Percentiles rank a stretch among this genome's conserved stretches.
Evolutionary conservation across 2,329 filamentous ascomycete genomes (phyloP).

Genomic region (Apiospora aurea): DNA sequence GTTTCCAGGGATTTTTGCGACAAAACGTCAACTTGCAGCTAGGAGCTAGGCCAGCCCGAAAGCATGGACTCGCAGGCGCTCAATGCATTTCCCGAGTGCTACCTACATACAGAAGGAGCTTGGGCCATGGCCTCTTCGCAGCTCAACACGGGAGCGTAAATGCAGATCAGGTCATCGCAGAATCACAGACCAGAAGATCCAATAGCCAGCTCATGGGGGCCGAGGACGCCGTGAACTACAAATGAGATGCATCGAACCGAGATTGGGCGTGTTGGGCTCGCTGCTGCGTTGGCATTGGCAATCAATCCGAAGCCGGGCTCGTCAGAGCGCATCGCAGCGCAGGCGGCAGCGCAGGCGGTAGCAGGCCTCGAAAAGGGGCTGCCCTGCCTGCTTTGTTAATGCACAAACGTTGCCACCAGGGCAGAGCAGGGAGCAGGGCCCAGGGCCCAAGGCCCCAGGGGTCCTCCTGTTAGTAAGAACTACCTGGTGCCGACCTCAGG

Average conservation of each 20-base stretch:
- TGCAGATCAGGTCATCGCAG: constrained; percentile 12
- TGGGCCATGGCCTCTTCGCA: background rate
- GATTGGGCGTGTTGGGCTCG: background rate
- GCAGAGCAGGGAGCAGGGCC: too few relatives aligned
- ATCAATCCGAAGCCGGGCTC: constrained; percentile 1
- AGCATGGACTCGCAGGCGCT: background rate
- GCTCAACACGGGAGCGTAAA: background rate
- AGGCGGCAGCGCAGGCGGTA: background rate
- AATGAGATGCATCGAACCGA: background rate
- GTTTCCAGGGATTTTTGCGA: background rate
- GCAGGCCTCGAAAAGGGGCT: constrained; percentile 3
- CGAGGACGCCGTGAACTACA: background rate
- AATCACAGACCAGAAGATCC: constrained; percentile 9
- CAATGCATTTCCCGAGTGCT: constrained; percentile 18
- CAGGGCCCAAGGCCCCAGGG: background rate
- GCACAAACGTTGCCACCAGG: constrained; percentile 19
- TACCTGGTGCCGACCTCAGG: constrained; percentile 5
- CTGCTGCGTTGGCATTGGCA: constrained; percentile 9
- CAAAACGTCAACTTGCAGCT: constrained; percentile 19
- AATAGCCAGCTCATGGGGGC: background rate
- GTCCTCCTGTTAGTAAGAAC: constrained; percentile 13
- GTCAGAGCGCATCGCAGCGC: background rate
- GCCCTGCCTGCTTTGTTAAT: constrained; percentile 11
- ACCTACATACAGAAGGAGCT: constrained; percentile 22
- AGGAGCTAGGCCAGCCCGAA: constrained; percentile 16